Base-by-base conservation (phyloP, 1,139 yeast species). In the Chernovozyma sophiae-reginae region DNA sequence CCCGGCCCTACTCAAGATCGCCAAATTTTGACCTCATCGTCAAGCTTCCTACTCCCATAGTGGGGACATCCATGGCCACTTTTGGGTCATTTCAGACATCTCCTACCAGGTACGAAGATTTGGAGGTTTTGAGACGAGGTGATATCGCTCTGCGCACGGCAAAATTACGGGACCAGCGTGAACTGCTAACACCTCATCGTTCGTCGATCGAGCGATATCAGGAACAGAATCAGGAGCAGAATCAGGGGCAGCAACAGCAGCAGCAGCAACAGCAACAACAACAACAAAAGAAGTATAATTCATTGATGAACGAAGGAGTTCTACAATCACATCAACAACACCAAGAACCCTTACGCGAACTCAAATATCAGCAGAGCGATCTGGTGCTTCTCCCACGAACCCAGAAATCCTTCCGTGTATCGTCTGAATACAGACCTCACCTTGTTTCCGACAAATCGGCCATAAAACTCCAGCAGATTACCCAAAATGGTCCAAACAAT, bases 371-470 rank as follows among this genome's bases (percentile, higher is more conserved):
- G n/a, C n/a, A n/a, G n/a, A n/a, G n/a, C n/a, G n/a, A n/a, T n/a
- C n/a, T n/a, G n/a, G n/a, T n/a, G n/a, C n/a, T n/a, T n/a, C n/a
- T n/a, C n/a, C n/a, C n/a, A n/a, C n/a, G n/a, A n/a, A n/a, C n/a
- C n/a, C n/a, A n/a, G n/a, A n/a, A n/a, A n/a, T n/a, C n/a, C n/a
- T n/a, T n/a, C n/a, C n/a, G n/a, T n/a, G 56, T 62, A 13, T 39
- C 61, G 2, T 63, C 70, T 3, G 73, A 67, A 22, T 67, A 62
- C 47, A 53, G 49, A 30, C 72, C 72, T 0, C 23, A 38, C 39
- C 25, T 24, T 33, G 25, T 29, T 25, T 35, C 36, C 6, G 18
- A 14, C 30, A 40, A 57, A 38, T 44, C 49, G 6, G 60, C 47
- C 4, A 50, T 58, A 12, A 45, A 47, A n/a, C 61, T 58, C 3